Evolutionary conservation across 2,329 filamentous ascomycete genomes (phyloP).

Genomic region (Fusarium fujikuroi): DNA sequence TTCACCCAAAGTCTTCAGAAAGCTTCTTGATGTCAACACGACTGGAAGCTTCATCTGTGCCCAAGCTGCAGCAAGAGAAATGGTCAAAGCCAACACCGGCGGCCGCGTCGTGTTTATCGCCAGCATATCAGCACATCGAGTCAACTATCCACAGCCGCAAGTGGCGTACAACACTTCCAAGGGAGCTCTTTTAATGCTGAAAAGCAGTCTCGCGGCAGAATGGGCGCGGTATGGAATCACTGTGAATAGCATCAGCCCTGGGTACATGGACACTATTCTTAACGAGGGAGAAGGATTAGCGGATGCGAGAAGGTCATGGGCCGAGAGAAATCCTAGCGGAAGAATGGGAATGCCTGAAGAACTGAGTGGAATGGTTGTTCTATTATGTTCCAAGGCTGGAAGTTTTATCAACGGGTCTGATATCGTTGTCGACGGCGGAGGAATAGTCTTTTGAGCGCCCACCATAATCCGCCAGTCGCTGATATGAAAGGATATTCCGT

Average conservation of each 20-base stretch:
- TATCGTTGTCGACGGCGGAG: slow-evolving; percentile 69
- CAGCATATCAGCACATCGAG: slow-evolving; percentile 73
- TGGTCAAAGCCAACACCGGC: slow-evolving; percentile 61
- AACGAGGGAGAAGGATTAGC: slow-evolving; percentile 69
- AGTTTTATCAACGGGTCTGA: slow-evolving; percentile 74
- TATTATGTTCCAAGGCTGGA: slow-evolving; percentile 68
- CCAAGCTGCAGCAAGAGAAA: slow-evolving; percentile 68
- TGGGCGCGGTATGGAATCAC: slow-evolving; percentile 77
- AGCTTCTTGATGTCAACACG: slow-evolving; percentile 76
- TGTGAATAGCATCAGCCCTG: slow-evolving; percentile 75
- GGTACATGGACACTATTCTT: slow-evolving; percentile 81
- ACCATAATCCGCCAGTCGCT: not conserved
- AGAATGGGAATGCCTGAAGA: slow-evolving; percentile 72
- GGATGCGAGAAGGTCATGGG: slow-evolving; percentile 61
- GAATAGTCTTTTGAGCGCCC: slow-evolving; percentile 1
- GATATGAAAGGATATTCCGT: not conserved
- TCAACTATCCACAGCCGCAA: slow-evolving; percentile 80
- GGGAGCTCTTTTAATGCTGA: slow-evolving; percentile 71
- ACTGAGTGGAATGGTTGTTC: slow-evolving; percentile 67
- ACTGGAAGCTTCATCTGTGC: slow-evolving; percentile 77
- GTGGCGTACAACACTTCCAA: slow-evolving; percentile 78
- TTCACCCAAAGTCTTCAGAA: slow-evolving; percentile 67
- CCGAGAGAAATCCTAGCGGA: slow-evolving; percentile 68
- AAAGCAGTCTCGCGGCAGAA: slow-evolving; percentile 63
- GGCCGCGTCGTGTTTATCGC: slow-evolving; percentile 75